Evolutionary conservation across 2,329 filamentous ascomycete species (phyloP), one percentile per base, ranked within the genome.

Genomic region (Microdochium nivale): DNA sequence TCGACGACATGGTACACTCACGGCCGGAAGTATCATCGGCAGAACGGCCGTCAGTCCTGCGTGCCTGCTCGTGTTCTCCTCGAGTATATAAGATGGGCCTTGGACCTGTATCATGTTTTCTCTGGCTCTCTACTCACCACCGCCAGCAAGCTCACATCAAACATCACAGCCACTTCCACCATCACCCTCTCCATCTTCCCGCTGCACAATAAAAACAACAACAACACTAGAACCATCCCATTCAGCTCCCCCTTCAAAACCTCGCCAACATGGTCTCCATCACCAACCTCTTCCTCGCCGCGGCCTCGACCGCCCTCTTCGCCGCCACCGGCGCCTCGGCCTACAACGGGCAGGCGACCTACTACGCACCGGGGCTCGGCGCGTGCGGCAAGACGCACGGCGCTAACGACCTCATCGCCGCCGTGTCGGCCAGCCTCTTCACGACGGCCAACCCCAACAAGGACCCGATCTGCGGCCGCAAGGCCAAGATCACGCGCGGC

Each of bases 341-440:
- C 75, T 79, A 77, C 58, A 73, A 68, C 3, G 84, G 84, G 49
- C 82, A 87, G 49, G 64, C 86, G 33, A 87, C 83, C 2, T 87
- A 83, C 66, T 87, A 85, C 59, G 70, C 69, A 14, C 76, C 81
- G 0, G 64, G 61, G 0, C 70, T 85, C 3, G 84, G 84, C 4
- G 77, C 83, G 0, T 87, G 84, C 60, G 84, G 84, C 1, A 70
- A 76, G 33, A 73, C 70, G 1, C 80, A 74, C 33, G 67, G 64
- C 0, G 67, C 70, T 2, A 69, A 67, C 2, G 80, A 86, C 49
- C 62, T 73, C 50, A 77, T 87, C 35, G 82, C 81, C 32, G 76
- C 83, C 0, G 72, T 87, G 1, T 83, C 80, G 1, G 77, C 83
- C 58, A 62, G 74, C 13, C 62, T 83, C 1, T 87, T 79, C 59